phyloP scores from a whole-genome alignment of 345 rosid species.

The Excoecaria cochinchinensis region DNA sequence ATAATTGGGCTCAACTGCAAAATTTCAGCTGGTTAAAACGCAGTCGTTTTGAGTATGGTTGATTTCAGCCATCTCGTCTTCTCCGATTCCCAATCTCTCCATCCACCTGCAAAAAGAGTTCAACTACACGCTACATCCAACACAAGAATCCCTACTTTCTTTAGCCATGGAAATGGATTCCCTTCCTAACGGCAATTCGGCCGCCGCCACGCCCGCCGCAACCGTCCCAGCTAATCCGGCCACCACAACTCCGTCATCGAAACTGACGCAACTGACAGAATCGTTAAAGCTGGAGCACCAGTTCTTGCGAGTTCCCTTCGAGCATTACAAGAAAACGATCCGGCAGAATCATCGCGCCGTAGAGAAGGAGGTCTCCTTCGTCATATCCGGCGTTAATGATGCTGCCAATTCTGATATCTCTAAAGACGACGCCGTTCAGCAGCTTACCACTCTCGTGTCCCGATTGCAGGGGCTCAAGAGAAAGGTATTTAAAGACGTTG shows the following conservation, averaged over 20 bases:
- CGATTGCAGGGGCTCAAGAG: conserved; percentile 94
- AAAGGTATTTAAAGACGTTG: conserved; percentile 46
- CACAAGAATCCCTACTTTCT: background rate
- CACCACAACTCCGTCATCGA: conserved; percentile 41
- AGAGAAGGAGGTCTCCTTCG: conserved; percentile 80
- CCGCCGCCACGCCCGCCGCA: conserved; percentile 19
- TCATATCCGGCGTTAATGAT: conserved; percentile 58
- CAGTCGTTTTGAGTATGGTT: too few species aligned
- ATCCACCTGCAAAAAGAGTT: background rate
- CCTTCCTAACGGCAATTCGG: conserved; percentile 33
- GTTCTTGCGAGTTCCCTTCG: conserved; percentile 89
- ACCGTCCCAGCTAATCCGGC: conserved; percentile 25
- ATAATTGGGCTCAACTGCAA: too few species aligned
- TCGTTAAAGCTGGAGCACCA: conserved; percentile 91
- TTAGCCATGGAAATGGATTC: conserved; percentile 28
- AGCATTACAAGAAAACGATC: conserved; percentile 91
- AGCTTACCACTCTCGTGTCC: conserved; percentile 74
- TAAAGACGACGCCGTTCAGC: conserved; percentile 65
- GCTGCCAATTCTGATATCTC: conserved; percentile 58
- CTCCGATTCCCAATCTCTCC: too few species aligned
- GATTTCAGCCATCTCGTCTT: too few species aligned
- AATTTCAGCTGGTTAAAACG: too few species aligned
- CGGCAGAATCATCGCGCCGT: conserved; percentile 73
- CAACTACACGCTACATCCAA: background rate
- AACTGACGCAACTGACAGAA: conserved; percentile 62